A percentile compares a stretch with the other conserved stretches of the same genome.
phyloP scores from a whole-genome alignment of 2,329 filamentous ascomycete genomes.

The Beauveria sp. region DNA sequence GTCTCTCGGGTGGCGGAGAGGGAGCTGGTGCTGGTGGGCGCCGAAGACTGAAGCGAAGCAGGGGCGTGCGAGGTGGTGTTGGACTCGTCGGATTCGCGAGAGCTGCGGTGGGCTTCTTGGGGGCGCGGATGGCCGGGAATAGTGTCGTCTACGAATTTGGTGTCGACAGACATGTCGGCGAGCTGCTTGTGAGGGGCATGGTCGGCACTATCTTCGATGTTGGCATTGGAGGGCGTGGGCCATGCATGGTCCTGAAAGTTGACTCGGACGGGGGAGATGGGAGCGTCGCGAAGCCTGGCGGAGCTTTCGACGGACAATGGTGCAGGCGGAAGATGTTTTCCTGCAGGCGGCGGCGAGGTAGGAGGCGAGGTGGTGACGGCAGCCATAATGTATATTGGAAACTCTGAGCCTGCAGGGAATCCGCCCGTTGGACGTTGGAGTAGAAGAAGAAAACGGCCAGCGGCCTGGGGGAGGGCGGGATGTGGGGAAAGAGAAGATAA shows the following conservation, averaged over 20 bases:
- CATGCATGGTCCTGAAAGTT: constrained; percentile 47
- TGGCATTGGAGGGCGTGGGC: constrained; percentile 43
- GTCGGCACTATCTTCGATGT: constrained; percentile 37
- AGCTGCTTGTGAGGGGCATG: constrained; percentile 8
- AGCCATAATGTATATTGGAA: constrained; percentile 10
- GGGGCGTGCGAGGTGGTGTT: constrained; percentile 41
- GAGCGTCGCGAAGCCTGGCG: constrained; percentile 42
- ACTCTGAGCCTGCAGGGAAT: constrained; percentile 12
- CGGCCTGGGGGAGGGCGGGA: background rate
- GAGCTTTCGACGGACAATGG: constrained; percentile 23
- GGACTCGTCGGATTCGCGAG: constrained; percentile 46
- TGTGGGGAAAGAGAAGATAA: background rate
- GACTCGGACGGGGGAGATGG: constrained; percentile 49
- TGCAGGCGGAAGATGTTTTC: constrained; percentile 30
- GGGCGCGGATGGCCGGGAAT: constrained; percentile 25
- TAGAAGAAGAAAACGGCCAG: background rate
- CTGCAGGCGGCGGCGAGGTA: constrained; percentile 21
- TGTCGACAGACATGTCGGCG: background rate
- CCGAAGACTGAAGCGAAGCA: constrained; percentile 43
- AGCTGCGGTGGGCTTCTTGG: constrained; percentile 37
- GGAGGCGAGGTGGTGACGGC: constrained; percentile 27
- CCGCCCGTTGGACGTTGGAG: constrained; percentile 4
- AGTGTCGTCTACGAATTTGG: constrained; percentile 19
- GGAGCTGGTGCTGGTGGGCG: constrained; percentile 49
- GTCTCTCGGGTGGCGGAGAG: constrained; percentile 43